A percentile compares a stretch with the other conserved stretches of the same genome.
Evolutionary conservation across 2,329 filamentous ascomycete species (phyloP).

Genomic region (Cylindrodendrum hubeiense): DNA sequence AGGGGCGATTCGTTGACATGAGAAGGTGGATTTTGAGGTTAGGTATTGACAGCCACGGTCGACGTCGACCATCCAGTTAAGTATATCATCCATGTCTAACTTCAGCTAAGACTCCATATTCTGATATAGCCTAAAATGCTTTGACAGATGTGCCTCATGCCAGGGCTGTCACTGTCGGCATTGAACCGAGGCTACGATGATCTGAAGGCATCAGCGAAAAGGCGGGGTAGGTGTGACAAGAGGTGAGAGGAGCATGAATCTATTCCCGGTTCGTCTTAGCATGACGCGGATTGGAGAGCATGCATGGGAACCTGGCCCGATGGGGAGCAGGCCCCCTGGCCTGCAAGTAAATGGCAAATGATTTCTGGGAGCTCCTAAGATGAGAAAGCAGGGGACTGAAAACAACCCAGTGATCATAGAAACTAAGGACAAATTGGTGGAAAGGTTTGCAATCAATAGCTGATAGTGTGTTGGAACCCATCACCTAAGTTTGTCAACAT

Average conservation of each 20-base stretch:
- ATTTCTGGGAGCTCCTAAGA: too few species aligned
- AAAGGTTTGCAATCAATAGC: background rate
- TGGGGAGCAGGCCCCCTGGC: background rate
- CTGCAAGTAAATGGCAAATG: background rate
- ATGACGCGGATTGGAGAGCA: background rate
- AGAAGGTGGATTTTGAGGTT: background rate
- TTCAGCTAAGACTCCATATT: background rate
- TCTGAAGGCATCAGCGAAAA: constrained; percentile 22
- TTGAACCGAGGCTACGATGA: background rate
- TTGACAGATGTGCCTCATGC: background rate
- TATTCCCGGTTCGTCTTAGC: constrained; percentile 31
- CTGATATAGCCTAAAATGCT: background rate
- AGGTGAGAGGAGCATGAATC: constrained; percentile 28
- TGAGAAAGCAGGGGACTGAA: too few species aligned
- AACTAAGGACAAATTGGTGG: too few species aligned
- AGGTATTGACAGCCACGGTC: constrained; percentile 15
- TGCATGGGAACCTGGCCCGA: background rate
- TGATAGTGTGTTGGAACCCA: background rate
- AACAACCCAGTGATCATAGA: too few species aligned
- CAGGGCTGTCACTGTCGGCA: background rate
- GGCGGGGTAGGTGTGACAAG: constrained; percentile 30
- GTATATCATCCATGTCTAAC: constrained; percentile 3
- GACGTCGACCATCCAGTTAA: constrained; percentile 36
- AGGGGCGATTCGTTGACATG: background rate
- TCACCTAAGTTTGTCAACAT: background rate